A percentile compares a stretch with the other conserved stretches of the same genome.
These are phyloP conservation scores for Kuraishia hungarica DNA, from an alignment of 805 yeast species.

Conservation along the genomic window DNA sequence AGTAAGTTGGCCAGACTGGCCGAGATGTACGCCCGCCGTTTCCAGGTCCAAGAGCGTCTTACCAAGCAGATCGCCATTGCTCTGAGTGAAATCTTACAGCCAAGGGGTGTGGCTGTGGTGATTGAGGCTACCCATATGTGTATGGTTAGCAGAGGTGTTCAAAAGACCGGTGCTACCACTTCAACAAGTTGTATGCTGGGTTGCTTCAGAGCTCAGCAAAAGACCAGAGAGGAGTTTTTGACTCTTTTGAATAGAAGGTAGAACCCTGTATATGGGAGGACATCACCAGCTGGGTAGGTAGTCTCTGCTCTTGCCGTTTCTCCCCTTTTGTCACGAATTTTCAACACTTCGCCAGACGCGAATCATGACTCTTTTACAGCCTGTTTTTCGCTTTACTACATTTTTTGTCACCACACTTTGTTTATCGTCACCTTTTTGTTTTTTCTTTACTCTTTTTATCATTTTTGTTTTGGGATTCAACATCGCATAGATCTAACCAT, in stretches of 20 bases:
- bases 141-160: slow-evolving; percentile 97
- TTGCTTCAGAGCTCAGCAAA: slow-evolving; percentile 86
- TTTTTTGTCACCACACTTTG: too few relatives aligned
- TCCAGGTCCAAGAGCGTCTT: slow-evolving; percentile 96
- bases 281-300: too few relatives aligned
- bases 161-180: slow-evolving; percentile 89
- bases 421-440: too few relatives aligned
- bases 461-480: neutral
- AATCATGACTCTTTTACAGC: neutral
- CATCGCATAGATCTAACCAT: neutral
- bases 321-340: neutral
- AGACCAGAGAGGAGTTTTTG: slow-evolving; percentile 93
- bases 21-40: slow-evolving; percentile 91
- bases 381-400: neutral
- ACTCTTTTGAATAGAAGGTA: slow-evolving; percentile 49
- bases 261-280: neutral
- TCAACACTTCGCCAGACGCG: neutral
- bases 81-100: slow-evolving; percentile 78
- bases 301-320: neutral
- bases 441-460: too few relatives aligned
- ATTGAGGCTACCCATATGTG: slow-evolving; percentile 99
- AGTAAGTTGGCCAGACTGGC: slow-evolving; percentile 92
- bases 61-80: slow-evolving; percentile 98
- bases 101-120: slow-evolving; percentile 97
- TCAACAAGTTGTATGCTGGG: slow-evolving; percentile 97